Evolutionary conservation across 345 rosid genomes (phyloP), one percentile per base, ranked within the genome.

Genomic region (Citrus mangshanensis): DNA sequence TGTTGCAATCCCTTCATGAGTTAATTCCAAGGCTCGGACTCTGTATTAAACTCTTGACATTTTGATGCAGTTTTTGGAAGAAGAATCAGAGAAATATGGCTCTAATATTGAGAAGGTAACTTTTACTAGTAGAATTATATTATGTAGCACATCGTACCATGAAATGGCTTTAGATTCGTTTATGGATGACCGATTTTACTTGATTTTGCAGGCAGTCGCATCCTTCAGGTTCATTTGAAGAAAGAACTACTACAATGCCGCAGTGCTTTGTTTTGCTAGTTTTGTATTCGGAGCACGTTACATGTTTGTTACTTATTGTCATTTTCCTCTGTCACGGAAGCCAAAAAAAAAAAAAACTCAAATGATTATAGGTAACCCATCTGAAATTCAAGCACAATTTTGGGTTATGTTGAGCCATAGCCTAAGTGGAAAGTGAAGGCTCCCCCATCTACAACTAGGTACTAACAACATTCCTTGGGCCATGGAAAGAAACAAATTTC

Each of bases 161-260:
- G 63, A 38, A 49, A 62, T 59, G 10, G 72, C 68, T 16, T 10
- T 32, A n/a, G 16, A 32, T 61, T 24, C 25, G 9, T 70, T 70
- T 56, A 40, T 70, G 59, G 67, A 27, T 77, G 70, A 73, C 59
- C 25, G 32, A 64, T 28, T 35, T 35, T 46, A 18, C 56, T n/a
- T 38, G 25, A 30, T 61, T 32, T 80, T 84, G 86, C 92, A 95
- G 98, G 87, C 83, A 34, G 91, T 93, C 77, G 81, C 89, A 65
- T 93, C 99, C 78, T 93, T 92, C 89, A 86, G 60, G 77, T 93
- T 95, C 83, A 89, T 79, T 32, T 92, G 89, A 93, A 9, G 56
- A n/a, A 67, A 62, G 24, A 56, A 24, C 32, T 16, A 61, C 32
- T 8, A 13, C 18, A 67, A 28, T 24, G 54, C 30, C 13, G 71